A percentile compares a stretch with the other conserved stretches of the same genome.
phyloP scores from a whole-genome alignment of 2,329 filamentous ascomycete species.

The Phoma herbarum region DNA sequence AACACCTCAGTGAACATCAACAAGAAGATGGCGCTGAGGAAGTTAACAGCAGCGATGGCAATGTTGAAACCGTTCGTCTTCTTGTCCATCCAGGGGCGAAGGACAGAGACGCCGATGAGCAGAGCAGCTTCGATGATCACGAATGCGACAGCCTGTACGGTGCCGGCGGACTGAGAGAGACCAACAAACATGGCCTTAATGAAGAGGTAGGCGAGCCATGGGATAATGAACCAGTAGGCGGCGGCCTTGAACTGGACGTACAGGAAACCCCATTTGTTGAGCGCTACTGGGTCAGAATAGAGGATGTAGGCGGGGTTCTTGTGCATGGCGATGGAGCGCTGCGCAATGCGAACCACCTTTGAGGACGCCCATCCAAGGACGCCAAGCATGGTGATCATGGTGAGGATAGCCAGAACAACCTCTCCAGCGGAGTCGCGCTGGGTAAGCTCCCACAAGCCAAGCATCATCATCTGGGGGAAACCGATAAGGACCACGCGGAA shows the following conservation, averaged over 20 bases:
- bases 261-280: slow-evolving; percentile 98
- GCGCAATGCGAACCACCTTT: slow-evolving; percentile 90
- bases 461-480: slow-evolving; percentile 87
- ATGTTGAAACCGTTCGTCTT: slow-evolving; percentile 98
- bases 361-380: slow-evolving; percentile 86
- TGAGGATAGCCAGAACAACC: slow-evolving; percentile 86
- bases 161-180: slow-evolving; percentile 74
- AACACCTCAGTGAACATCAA: slow-evolving; percentile 90
- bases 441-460: slow-evolving; percentile 94
- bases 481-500: slow-evolving; percentile 90
- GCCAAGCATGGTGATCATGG: slow-evolving; percentile 80
- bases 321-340: slow-evolving; percentile 88
- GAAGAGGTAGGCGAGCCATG: slow-evolving; percentile 78
- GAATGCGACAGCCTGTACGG: slow-evolving; percentile 81
- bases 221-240: slow-evolving; percentile 93
- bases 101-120: slow-evolving; percentile 78
- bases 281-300: slow-evolving; percentile 89
- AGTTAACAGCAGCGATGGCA: slow-evolving; percentile 87
- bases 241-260: slow-evolving; percentile 97
- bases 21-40: slow-evolving; percentile 87
- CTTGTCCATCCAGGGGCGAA: slow-evolving; percentile 98
- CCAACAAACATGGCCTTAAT: slow-evolving; percentile 90
- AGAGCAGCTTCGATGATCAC: slow-evolving; percentile 82
- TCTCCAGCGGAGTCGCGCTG: slow-evolving; percentile 84
- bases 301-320: slow-evolving; percentile 97